Base-by-base conservation (phyloP, 805 yeast genomes). In the Metschnikowia chrysomelidarum region DNA sequence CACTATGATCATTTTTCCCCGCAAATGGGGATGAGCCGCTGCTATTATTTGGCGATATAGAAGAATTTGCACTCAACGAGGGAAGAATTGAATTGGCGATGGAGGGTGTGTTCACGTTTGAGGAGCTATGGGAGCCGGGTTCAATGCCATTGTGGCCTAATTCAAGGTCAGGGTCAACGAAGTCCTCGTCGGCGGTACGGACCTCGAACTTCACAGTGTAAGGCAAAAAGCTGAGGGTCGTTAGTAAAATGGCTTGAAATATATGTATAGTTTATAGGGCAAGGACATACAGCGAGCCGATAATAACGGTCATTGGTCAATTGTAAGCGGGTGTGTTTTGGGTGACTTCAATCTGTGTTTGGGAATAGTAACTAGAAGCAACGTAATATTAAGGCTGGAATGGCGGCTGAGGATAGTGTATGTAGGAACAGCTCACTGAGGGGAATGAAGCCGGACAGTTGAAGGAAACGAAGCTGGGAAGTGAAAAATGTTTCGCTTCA, bases 181-280 rank as follows among this genome's bases (percentile, higher is more conserved):
- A 24, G 21, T 29, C 27, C n/a, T 41, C 45, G 12, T 43, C 43
- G 9, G 35, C 35, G 10, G 34, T 34, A 23, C 24, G 34, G 20
- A 76, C 71, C 44, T 76, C 77, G 44, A 76, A 76, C 44, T 82
- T 85, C n/a, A 82, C 87, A 3, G 87, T 80, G 50, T 78, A 78
- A 2, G 93, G 93, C 30, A 83, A 64, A 48, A 82, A 82, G 30
- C 83, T 76, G 40, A n/a, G 16, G 13, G 31, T 10, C 22, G 54
- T 51, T 48, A 53, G 54, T 52, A 50, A 13, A 19, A 7, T 18
- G 22, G n/a, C n/a, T 9, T 14, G 7, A 4, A 15, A 2, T 1
- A 13, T 7, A 16, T 24, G 11, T 19, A 11, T 5, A 16, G 11
- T 32, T 7, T 1, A 4, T 11, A 7, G 25, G 18, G 11, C n/a